A percentile compares a stretch with the other conserved stretches of the same genome.
Conservation (phyloP, 306 rosid species). For the Rubus idaeus region DNA sequence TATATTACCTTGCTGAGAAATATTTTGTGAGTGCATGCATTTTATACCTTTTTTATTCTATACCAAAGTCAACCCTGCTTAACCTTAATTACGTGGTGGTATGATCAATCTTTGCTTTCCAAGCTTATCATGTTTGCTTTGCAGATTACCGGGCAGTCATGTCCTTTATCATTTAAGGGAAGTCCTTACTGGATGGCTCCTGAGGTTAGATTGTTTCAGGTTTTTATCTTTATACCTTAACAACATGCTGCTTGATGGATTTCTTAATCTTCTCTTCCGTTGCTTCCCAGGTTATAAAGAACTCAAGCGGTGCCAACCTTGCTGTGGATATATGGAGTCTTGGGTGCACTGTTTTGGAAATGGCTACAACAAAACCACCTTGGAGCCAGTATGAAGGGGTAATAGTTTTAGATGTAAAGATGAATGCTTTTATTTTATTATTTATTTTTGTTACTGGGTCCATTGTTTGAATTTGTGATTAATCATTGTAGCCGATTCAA, state of each 20-base stretch:
- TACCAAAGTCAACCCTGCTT: neutral
- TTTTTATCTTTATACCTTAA: conserved; percentile 18
- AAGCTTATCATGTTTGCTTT: conserved; percentile 29
- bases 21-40: neutral
- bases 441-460: neutral
- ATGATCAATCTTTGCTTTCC: conserved; percentile 27
- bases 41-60: neutral
- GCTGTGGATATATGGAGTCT: conserved; percentile 99
- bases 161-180: conserved; percentile 94
- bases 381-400: conserved; percentile 99
- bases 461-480: neutral
- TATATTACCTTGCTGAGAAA: neutral
- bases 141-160: conserved; percentile 87
- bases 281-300: conserved; percentile 73
- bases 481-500: neutral
- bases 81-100: conserved; percentile 17
- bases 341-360: conserved; percentile 98
- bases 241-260: conserved; percentile 25
- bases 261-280: conserved; percentile 19
- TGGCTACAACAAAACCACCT: conserved; percentile 99
- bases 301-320: conserved; percentile 78
- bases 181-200: conserved; percentile 99
- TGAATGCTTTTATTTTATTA: neutral
- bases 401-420: conserved; percentile 33
- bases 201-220: conserved; percentile 57